phyloP scores from a whole-genome alignment of 2,329 filamentous ascomycete species.

The Talaromyces atroroseus region DNA sequence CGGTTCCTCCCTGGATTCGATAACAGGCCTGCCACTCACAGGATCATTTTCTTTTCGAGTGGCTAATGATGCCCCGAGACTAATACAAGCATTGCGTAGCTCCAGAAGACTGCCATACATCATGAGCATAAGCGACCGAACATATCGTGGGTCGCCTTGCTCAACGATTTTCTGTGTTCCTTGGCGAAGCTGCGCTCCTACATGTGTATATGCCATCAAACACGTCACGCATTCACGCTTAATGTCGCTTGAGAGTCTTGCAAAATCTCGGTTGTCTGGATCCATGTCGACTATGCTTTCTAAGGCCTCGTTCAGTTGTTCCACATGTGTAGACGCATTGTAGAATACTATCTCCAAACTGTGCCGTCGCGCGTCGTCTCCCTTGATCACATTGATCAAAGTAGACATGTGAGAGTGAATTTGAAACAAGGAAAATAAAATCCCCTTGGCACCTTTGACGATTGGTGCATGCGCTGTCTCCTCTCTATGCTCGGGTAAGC shows the following conservation, averaged over 20 bases:
- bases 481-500: slow-evolving; percentile 52
- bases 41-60: slow-evolving; percentile 22
- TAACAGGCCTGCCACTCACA: slow-evolving; percentile 11
- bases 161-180: slow-evolving; percentile 49
- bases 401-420: slow-evolving; percentile 44
- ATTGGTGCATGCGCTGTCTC: slow-evolving; percentile 44
- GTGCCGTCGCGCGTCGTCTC: slow-evolving; percentile 43
- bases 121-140: slow-evolving; percentile 55
- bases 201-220: slow-evolving; percentile 46
- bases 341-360: slow-evolving; percentile 53
- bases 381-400: slow-evolving; percentile 44
- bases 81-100: slow-evolving; percentile 53
- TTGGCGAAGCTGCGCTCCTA: slow-evolving; percentile 45
- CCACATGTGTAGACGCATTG: slow-evolving; percentile 51
- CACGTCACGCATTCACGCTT: slow-evolving; percentile 45
- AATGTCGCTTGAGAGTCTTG: slow-evolving; percentile 36
- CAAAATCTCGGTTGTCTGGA: slow-evolving; percentile 47
- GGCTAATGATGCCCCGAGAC: slow-evolving; percentile 42
- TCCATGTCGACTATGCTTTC: slow-evolving; percentile 45
- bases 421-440: slow-evolving; percentile 52
- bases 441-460: slow-evolving; percentile 52
- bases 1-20: slow-evolving; percentile 16
- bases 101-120: slow-evolving; percentile 56
- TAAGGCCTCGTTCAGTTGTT: slow-evolving; percentile 52
- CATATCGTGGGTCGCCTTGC: slow-evolving; percentile 51